Evolutionary conservation across 768 basidiomycete genomes (phyloP), one percentile per base, ranked within the genome.

Genomic region (Russula sp.): DNA sequence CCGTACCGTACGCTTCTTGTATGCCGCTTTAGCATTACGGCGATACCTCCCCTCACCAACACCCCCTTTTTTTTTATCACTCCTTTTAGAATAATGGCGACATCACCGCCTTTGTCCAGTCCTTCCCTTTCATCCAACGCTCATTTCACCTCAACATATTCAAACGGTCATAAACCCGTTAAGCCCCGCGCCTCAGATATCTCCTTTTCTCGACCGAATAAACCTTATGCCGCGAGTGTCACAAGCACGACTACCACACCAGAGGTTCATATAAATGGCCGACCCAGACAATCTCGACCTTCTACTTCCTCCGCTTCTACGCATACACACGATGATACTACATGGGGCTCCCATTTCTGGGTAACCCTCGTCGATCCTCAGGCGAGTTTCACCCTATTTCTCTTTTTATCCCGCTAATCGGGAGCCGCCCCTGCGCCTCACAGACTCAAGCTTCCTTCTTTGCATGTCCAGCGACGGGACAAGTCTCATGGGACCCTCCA

Each of bases 341-440:
- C 81, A 34, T 94, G 92, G 92, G 92, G 91, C 5, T 84, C 88
- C 32, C 87, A 93, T 73, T 96, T 97, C 72, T 97, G 94, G 94
- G 91, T 96, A 7, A 95, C 94, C 6, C 79, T 96, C 57, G 82
- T 89, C 53, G 94, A 97, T 79, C 94, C 94, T 32, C 85, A 90
- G 81, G 94, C 90, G 72, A 81, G 80, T 48, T 61, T 16, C 53
- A 35, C 20, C 16, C 27, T 55, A 57, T 40, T 62, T 62, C 50
- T 51, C 67, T 47, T 63, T 37, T 55, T 44, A 22, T 27, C 14
- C n/a, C 16, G 11, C 49, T 49, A 39, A 59, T 40, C 45, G 22
- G 49, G 47, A 45, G 39, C 61, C 61, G 42, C 68, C 84, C 82
- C 82, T 80, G 44, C 80, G 79, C 71, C 80, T 80, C 42, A 31